Conservation (phyloP, 208 protist species). For the Leishmania gerbilli region DNA sequence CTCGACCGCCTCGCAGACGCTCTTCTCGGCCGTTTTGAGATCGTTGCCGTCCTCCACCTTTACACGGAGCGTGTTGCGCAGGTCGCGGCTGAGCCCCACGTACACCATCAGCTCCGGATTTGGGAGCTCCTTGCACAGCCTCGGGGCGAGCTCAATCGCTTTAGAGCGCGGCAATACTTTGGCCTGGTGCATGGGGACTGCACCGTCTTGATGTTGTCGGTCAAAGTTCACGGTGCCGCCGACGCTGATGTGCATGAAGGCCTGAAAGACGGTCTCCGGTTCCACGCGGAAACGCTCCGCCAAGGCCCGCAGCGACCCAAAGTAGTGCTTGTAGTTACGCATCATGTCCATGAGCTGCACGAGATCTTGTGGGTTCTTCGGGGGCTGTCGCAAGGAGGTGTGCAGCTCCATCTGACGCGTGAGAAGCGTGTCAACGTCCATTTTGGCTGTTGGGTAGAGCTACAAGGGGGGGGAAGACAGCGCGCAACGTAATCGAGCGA, state of each 20-base stretch:
- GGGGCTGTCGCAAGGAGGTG: slow-evolving; percentile 72
- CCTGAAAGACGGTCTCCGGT: slow-evolving; percentile 80
- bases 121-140: slow-evolving; percentile 52
- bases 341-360: slow-evolving; percentile 62
- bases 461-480: background rate
- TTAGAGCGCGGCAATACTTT: slow-evolving; percentile 81
- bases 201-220: slow-evolving; percentile 71
- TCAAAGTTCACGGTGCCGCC: slow-evolving; percentile 81
- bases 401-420: slow-evolving; percentile 91
- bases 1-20: slow-evolving; percentile 63
- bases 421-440: slow-evolving; percentile 73
- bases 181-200: slow-evolving; percentile 90
- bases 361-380: slow-evolving; percentile 62
- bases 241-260: slow-evolving; percentile 85
- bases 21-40: slow-evolving; percentile 65
- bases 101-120: slow-evolving; percentile 67
- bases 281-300: slow-evolving; percentile 45
- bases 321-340: slow-evolving; percentile 64
- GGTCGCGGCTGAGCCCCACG: slow-evolving; percentile 60
- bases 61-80: slow-evolving; percentile 75
- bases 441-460: slow-evolving; percentile 9
- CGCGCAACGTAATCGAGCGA: background rate
- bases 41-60: slow-evolving; percentile 92
- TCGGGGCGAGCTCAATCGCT: slow-evolving; percentile 71
- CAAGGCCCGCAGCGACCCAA: slow-evolving; percentile 47